Base-by-base conservation (phyloP, 805 yeast genomes). In the Candida corydali region DNA sequence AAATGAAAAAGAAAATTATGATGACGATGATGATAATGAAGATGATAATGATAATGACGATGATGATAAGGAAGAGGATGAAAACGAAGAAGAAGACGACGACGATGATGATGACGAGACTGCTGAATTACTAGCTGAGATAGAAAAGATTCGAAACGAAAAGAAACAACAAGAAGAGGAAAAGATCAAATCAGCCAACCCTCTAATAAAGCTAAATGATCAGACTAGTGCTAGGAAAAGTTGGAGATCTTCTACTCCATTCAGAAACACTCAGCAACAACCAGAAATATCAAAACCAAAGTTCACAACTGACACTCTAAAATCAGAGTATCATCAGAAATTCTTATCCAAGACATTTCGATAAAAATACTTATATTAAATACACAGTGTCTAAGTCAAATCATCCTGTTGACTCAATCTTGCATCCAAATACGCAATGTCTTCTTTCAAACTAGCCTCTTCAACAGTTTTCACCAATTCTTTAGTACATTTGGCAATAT, bases 391-490 rank as follows among this genome's bases (percentile, higher is more conserved):
- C 12, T 40, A 54, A 17, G 50, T 48, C 32, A 53, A 52, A 46
- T 61, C 67, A 34, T 58, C 63, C 15, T 36, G 24, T 15, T 54
- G 68, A 34, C 53, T 61, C 38, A 80, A 55, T 47, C 83, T 74
- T 9, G 86, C 79, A 60, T 87, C 89, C 47, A 87, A 70, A 46
- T 81, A 80, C 4, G 80, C 88, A 50, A 89, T 84, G 51, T 88
- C 96, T 47, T 83, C 89, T 51, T 82, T 82, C 50, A 89, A 66
- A 52, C 89, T 83, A 17, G 95, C 95, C 55, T 89, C 97, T 57
- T 91, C 97, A 4, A 91, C 96, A 1, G 95, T 86, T 64, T 89
- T 89, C 15, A 91, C 98, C 54, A 91, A 73, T 59, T 91, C 98
- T 59, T 89, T 91, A 4, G 97, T 91, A 58, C 95, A 84, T 61